Conservation (phyloP, 257 asterid species). For the Solanum sitiens region DNA sequence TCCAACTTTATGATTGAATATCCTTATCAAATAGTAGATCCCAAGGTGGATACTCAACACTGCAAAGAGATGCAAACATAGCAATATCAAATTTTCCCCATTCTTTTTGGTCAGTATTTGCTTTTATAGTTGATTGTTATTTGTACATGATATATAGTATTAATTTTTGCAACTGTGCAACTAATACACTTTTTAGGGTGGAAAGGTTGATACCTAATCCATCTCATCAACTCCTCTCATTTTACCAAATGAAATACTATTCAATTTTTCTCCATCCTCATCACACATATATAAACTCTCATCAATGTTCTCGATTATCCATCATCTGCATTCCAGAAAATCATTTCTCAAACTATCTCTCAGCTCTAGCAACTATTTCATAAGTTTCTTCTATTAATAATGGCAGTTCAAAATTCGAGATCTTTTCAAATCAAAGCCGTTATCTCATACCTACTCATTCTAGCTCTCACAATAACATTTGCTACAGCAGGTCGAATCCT, state of each 20-base stretch:
- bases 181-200: neutral
- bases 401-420: neutral
- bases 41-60: neutral
- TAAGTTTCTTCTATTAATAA: neutral
- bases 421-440: neutral
- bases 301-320: neutral
- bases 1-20: neutral
- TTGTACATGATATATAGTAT: neutral
- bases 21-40: neutral
- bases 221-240: neutral
- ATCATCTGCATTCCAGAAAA: neutral
- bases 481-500: constrained; percentile 24
- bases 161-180: neutral
- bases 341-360: neutral
- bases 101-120: neutral
- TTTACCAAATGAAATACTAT: neutral
- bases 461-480: constrained; percentile 6
- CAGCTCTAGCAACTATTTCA: neutral
- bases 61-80: neutral
- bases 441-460: constrained; percentile 4
- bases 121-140: neutral
- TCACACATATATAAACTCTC: neutral
- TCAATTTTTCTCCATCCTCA: neutral
- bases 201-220: neutral
- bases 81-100: neutral